Evolutionary conservation across 106 monocot genomes (phyloP), one percentile per base, ranked within the genome.

Genomic region (Iris macrosiphon): DNA sequence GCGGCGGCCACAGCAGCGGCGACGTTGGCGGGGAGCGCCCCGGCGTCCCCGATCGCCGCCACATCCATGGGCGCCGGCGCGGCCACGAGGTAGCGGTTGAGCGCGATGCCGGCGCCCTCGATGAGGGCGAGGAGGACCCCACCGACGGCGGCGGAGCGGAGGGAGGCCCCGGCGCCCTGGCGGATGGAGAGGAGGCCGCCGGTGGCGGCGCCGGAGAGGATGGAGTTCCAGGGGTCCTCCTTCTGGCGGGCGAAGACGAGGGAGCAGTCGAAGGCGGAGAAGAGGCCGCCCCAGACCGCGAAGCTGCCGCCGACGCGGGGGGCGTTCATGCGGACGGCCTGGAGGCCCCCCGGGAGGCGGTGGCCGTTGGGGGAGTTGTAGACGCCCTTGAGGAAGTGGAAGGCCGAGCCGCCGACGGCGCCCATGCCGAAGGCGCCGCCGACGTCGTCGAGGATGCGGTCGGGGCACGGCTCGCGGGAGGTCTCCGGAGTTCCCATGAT

Each of bases 241-340:
- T 82, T 87, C 82, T 87, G 87, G 68, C 87, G 75, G 43, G 72
- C 29, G 61, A 75, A 87, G 30, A 87, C 87, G 82, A 87, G 82
- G 72, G 75, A 45, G 68, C 82, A 82, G 16, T 87, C 82, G 62
- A 87, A 82, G 67, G 71, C 57, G 32, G 87, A 87, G 68, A 87
- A 82, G 49, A 82, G 75, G 15, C 82, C 82, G 28, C 87, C 87
- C 87, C 87, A 87, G 16, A 82, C 87, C n/a, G 87, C 78, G 39
- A 87, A 87, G 71, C 75, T 72, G 2, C 87, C 82, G 31, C 82
- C 87, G 55, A 87, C 72, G 22, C 87, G 78, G 4, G 87, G 78
- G 19, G 82, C 82, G 59, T 87, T 82, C 87, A 82, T 87, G n/a
- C 78, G 71, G n/a, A 82, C 74, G 30, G 81, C 71, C 56, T 71